Percentiles rank a stretch among this genome's conserved stretches.
phyloP scores from a whole-genome alignment of 2,329 filamentous ascomycete species.

The Diaporthe aspalathi region DNA sequence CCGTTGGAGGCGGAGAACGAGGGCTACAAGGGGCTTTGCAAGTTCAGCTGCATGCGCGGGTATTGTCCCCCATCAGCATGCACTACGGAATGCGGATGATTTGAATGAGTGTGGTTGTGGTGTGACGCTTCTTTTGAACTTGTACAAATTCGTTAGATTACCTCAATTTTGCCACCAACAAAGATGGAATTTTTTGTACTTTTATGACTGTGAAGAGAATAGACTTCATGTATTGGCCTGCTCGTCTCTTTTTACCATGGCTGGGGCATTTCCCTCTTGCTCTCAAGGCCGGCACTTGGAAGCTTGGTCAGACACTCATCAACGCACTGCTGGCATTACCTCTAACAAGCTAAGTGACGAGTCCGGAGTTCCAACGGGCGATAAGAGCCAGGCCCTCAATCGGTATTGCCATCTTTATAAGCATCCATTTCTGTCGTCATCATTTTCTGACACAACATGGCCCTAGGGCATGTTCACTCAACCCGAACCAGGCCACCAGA shows the following conservation, averaged over 20 bases:
- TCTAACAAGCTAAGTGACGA: not conserved
- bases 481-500: not conserved
- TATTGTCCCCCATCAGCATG: slow-evolving; percentile 54
- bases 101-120: not conserved
- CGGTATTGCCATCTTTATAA: not conserved
- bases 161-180: not conserved
- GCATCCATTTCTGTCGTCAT: not conserved
- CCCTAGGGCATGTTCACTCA: not conserved
- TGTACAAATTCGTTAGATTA: not conserved
- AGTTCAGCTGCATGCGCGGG: slow-evolving; percentile 58
- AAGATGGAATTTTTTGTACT: not conserved
- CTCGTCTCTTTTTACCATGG: not conserved
- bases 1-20: slow-evolving; percentile 49
- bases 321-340: not conserved
- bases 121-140: not conserved
- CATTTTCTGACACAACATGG: too few relatives aligned
- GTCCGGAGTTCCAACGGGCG: not conserved
- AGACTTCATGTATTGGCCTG: not conserved
- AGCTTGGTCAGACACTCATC: not conserved
- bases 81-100: slow-evolving; percentile 41
- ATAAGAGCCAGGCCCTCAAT: not conserved
- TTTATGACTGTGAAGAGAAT: too few relatives aligned
- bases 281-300: not conserved
- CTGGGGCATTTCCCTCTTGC: too few relatives aligned
- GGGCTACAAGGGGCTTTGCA: slow-evolving; percentile 58